Evolutionary conservation across 1,139 yeast genomes (phyloP).

Genomic region (Geotrichum citri-aurantii): DNA sequence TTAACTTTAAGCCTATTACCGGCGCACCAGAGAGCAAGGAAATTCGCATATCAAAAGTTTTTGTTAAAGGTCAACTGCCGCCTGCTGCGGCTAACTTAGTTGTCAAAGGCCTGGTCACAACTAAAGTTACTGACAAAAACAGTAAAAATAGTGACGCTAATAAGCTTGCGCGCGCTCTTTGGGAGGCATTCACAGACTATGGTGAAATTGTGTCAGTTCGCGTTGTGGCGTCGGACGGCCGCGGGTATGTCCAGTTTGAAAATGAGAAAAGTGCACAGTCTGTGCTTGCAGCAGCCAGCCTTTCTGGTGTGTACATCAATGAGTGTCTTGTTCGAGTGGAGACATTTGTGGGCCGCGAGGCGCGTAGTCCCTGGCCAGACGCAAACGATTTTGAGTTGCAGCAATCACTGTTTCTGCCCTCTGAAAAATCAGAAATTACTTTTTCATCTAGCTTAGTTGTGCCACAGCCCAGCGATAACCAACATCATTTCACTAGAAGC

Average conservation of each 20-base stretch:
- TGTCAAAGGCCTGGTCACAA: conserved; percentile 58
- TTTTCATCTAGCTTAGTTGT: neutral
- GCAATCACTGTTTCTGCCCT: neutral
- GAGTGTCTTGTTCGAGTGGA: neutral
- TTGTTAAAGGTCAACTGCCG: conserved; percentile 6
- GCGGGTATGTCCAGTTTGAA: conserved; percentile 87
- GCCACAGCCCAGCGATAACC: neutral
- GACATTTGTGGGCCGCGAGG: neutral
- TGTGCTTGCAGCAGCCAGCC: conserved; percentile 52
- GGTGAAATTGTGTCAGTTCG: conserved; percentile 82
- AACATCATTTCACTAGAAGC: neutral
- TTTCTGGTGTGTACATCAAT: neutral
- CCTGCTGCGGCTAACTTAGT: conserved; percentile 32
- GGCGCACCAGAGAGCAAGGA: conserved; percentile 35
- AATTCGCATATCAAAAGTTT: conserved; percentile 12
- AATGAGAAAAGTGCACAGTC: conserved; percentile 72
- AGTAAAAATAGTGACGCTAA: neutral
- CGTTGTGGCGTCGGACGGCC: conserved; percentile 80
- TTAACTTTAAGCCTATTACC: conserved; percentile 33
- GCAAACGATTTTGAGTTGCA: neutral
- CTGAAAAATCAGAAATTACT: neutral
- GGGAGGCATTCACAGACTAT: conserved; percentile 80
- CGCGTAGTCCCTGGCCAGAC: neutral
- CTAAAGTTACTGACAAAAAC: conserved; percentile 47
- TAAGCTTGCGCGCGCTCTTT: conserved; percentile 40